These are phyloP conservation scores for Carex arenaria DNA, from an alignment of 202 grass and related monocot species.

Conservation along the genomic window DNA sequence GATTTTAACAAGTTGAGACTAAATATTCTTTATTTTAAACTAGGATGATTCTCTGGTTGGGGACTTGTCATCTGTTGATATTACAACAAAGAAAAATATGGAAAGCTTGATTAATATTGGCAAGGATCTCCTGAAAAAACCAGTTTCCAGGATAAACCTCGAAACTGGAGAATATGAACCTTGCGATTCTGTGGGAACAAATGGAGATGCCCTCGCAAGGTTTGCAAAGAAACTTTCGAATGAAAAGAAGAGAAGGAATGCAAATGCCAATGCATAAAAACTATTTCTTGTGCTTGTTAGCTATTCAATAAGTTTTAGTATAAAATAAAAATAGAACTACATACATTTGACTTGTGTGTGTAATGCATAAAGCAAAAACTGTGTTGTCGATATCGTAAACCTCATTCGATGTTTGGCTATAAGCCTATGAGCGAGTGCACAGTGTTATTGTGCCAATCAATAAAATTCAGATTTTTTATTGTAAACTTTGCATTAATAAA, in stretches of 20 bases:
- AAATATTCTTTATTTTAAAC: background rate
- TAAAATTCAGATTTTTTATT: background rate
- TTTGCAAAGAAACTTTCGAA: conserved; percentile 44
- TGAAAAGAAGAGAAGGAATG: conserved; percentile 32
- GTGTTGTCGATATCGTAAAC: too few relatives aligned
- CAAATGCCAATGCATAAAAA: background rate
- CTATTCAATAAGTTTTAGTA: too few relatives aligned
- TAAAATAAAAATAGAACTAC: too few relatives aligned
- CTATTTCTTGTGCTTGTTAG: background rate
- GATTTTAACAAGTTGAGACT: background rate
- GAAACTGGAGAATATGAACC: conserved; percentile 36
- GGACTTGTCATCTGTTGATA: conserved; percentile 37
- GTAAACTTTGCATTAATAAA: too few relatives aligned
- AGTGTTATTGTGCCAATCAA: background rate
- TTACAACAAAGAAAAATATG: conserved; percentile 56
- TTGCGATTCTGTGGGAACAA: conserved; percentile 30
- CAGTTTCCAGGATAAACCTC: conserved; percentile 44
- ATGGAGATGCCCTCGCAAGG: conserved; percentile 32
- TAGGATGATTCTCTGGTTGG: conserved; percentile 49
- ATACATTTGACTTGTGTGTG: too few relatives aligned
- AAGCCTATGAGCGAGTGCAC: too few relatives aligned
- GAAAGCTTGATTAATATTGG: conserved; percentile 42
- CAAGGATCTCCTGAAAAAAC: conserved; percentile 29
- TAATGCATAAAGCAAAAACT: too few relatives aligned
- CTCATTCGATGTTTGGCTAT: background rate